Conservation (phyloP, 2,329 filamentous ascomycete species). For the Decorospora gaudefroyi region DNA sequence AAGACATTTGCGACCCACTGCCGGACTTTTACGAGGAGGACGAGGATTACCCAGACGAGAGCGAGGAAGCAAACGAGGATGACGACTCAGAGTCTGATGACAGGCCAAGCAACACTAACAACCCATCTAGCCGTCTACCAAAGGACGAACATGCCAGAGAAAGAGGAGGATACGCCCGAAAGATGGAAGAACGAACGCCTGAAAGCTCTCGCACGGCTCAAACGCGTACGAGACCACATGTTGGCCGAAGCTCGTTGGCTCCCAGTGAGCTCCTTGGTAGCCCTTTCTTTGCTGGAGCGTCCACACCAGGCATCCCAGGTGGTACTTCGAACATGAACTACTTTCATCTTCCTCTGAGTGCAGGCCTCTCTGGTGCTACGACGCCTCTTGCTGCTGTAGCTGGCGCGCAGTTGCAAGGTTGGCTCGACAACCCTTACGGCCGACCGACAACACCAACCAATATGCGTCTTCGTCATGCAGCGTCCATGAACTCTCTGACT, state of each 20-base stretch:
- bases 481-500: slow-evolving; percentile 54
- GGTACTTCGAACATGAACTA: slow-evolving; percentile 79
- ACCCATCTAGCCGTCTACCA: slow-evolving; percentile 41
- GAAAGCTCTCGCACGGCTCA: slow-evolving; percentile 31
- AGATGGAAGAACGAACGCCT: slow-evolving; percentile 21
- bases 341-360: slow-evolving; percentile 76
- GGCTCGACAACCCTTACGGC: slow-evolving; percentile 48
- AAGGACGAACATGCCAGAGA: slow-evolving; percentile 38
- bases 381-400: slow-evolving; percentile 81
- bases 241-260: slow-evolving; percentile 36
- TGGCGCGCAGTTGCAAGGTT: slow-evolving; percentile 66
- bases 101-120: slow-evolving; percentile 29
- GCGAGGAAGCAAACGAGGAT: slow-evolving; percentile 51
- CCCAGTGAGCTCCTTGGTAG: slow-evolving; percentile 45
- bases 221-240: slow-evolving; percentile 33
- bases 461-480: slow-evolving; percentile 44
- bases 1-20: slow-evolving; percentile 94
- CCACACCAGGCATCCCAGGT: slow-evolving; percentile 66
- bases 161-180: slow-evolving; percentile 23
- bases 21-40: slow-evolving; percentile 94
- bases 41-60: slow-evolving; percentile 64
- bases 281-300: slow-evolving; percentile 47
- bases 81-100: slow-evolving; percentile 27
- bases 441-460: slow-evolving; percentile 43
- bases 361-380: slow-evolving; percentile 72